Evolutionary conservation across 352 stramenopile genomes (phyloP).

Genomic region (Hyaloperonospora arabidopsidis): DNA sequence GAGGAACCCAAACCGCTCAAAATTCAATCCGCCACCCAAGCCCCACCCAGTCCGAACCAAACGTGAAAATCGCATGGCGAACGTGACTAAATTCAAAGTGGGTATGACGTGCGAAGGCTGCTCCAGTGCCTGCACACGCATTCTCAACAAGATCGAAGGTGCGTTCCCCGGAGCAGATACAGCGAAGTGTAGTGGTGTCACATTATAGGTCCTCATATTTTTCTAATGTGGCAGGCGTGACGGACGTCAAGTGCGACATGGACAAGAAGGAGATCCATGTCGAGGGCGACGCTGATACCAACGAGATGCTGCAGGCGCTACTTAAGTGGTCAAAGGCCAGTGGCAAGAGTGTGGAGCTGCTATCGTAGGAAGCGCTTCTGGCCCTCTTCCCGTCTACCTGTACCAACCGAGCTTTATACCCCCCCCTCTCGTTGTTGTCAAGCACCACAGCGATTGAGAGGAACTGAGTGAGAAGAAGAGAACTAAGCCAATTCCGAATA

Average conservation of each 20-base stretch:
- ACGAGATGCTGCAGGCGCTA: slow-evolving; percentile 78
- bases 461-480: no score
- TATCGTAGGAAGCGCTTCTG: slow-evolving; percentile 30
- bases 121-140: slow-evolving; percentile 83
- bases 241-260: slow-evolving; percentile 79
- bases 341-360: slow-evolving; percentile 80
- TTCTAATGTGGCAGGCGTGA: slow-evolving; percentile 50
- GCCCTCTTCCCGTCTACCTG: not conserved
- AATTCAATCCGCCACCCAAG: slow-evolving; percentile 22
- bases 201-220: not conserved
- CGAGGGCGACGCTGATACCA: slow-evolving; percentile 62
- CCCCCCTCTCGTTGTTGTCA: no score
- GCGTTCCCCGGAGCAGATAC: slow-evolving; percentile 4
- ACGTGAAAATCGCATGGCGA: slow-evolving; percentile 30
- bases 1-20: slow-evolving; percentile 4
- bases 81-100: slow-evolving; percentile 84
- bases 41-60: slow-evolving; percentile 3
- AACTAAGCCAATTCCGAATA: no score
- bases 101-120: slow-evolving; percentile 87
- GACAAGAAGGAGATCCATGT: slow-evolving; percentile 83
- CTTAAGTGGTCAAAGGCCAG: slow-evolving; percentile 86
- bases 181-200: no score
- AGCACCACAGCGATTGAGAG: no score
- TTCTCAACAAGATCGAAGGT: slow-evolving; percentile 86
- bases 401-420: no score